These are phyloP conservation scores for Salmacisia buchloeana DNA, from an alignment of 1,284 basidiomycete species.

Conservation along the genomic window DNA sequence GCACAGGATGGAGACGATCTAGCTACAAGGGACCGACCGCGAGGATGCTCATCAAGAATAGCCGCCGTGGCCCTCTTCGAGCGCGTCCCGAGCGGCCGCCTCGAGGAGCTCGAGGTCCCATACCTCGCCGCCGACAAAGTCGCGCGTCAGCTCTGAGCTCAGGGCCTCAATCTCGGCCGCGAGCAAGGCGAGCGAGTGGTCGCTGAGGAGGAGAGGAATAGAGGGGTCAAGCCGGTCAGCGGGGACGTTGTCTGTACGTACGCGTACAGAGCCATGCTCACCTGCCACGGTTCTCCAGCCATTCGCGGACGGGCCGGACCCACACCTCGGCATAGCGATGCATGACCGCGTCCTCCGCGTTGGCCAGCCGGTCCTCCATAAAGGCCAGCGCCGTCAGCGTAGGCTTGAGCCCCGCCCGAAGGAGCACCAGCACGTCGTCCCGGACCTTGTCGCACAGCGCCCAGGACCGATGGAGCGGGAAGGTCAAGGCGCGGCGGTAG, in stretches of 20 bases:
- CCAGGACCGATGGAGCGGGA: constrained; percentile 19
- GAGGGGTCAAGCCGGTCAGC: too few relatives aligned
- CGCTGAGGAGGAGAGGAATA: not conserved
- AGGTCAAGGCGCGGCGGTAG: constrained; percentile 19
- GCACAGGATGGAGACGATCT: too few relatives aligned
- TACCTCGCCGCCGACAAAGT: constrained; percentile 12
- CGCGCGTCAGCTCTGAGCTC: not conserved
- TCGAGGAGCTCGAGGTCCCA: constrained; percentile 22
- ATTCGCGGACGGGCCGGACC: constrained; percentile 12
- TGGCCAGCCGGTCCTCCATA: constrained; percentile 15
- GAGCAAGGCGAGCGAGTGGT: constrained; percentile 1
- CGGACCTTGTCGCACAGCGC: constrained; percentile 16
- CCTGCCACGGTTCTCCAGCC: constrained; percentile 12
- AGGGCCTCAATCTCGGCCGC: not conserved
- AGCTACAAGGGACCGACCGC: too few relatives aligned
- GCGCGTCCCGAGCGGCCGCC: constrained; percentile 12
- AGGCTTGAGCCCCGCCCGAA: not conserved
- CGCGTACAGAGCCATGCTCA: not conserved
- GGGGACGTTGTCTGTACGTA: not conserved
- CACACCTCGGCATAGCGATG: constrained; percentile 9
- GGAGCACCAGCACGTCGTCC: constrained; percentile 4
- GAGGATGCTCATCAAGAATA: constrained; percentile 6
- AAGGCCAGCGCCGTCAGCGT: not conserved
- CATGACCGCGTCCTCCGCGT: constrained; percentile 14
- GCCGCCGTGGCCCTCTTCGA: constrained; percentile 11